Conservation (phyloP, 2,329 filamentous ascomycete species). For the Colletotrichum sp. region DNA sequence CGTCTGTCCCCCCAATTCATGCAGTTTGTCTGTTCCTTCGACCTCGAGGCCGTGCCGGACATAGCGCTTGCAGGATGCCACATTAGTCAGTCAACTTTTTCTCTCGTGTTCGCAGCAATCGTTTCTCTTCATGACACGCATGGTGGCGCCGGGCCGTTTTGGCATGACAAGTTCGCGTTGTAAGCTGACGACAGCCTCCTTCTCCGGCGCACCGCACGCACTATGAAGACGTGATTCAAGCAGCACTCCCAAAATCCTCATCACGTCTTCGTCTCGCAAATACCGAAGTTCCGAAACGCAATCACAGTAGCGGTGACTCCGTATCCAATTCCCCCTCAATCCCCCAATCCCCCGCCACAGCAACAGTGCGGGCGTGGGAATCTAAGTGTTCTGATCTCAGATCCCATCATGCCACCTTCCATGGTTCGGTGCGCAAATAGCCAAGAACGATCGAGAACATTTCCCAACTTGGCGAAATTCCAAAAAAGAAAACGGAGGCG, state of each 20-base stretch:
- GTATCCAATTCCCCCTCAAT: neutral
- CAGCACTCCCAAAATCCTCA: too few species aligned
- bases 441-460: conserved; percentile 7
- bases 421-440: neutral
- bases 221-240: neutral
- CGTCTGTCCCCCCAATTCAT: neutral
- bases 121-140: neutral
- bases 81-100: neutral
- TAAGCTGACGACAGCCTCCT: neutral
- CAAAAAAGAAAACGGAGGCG: neutral
- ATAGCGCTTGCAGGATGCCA: neutral
- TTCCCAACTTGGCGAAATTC: neutral
- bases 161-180: neutral
- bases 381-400: neutral
- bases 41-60: neutral
- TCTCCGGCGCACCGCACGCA: neutral
- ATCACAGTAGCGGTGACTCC: neutral
- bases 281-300: neutral
- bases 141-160: neutral
- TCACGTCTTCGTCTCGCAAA: neutral
- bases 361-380: neutral
- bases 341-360: neutral
- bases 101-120: neutral
- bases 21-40: neutral
- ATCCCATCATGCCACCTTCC: neutral